phyloP scores from a whole-genome alignment of 306 rosid species.

The Cucurbita ficifolia region DNA sequence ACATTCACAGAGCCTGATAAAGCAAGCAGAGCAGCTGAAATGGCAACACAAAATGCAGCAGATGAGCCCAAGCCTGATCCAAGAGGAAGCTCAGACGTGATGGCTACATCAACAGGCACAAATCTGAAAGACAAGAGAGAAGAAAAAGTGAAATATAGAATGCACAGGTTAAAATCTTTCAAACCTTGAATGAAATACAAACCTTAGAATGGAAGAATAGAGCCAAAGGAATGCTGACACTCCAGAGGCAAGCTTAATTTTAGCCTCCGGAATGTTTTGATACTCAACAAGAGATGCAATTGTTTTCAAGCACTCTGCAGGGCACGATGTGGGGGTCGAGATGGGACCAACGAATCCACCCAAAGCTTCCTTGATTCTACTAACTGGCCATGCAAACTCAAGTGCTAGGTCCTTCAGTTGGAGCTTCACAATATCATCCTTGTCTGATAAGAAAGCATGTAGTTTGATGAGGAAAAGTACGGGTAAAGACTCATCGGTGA shows the following conservation, averaged over 20 bases:
- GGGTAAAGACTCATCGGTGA: background rate
- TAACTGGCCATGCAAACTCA: conserved; percentile 74
- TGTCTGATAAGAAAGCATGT: conserved; percentile 21
- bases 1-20: conserved; percentile 40
- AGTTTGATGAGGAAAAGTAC: background rate
- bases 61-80: conserved; percentile 97
- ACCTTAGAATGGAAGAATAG: conserved; percentile 73
- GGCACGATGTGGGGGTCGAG: conserved; percentile 42
- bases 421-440: conserved; percentile 47
- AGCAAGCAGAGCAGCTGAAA: conserved; percentile 61
- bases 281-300: conserved; percentile 55
- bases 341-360: conserved; percentile 19
- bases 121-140: conserved; percentile 26
- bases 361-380: conserved; percentile 39
- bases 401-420: conserved; percentile 45
- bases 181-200: background rate
- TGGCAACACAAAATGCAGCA: conserved; percentile 66
- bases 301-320: conserved; percentile 37
- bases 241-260: conserved; percentile 54
- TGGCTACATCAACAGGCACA: conserved; percentile 70
- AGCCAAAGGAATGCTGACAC: conserved; percentile 83
- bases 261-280: conserved; percentile 52
- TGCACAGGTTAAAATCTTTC: background rate
- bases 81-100: conserved; percentile 77
- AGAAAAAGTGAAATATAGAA: conserved; percentile 2